A percentile compares a stretch with the other conserved stretches of the same genome.
Conservation (phyloP, 768 basidiomycete genomes). For the Auriscalpium vulgare region DNA sequence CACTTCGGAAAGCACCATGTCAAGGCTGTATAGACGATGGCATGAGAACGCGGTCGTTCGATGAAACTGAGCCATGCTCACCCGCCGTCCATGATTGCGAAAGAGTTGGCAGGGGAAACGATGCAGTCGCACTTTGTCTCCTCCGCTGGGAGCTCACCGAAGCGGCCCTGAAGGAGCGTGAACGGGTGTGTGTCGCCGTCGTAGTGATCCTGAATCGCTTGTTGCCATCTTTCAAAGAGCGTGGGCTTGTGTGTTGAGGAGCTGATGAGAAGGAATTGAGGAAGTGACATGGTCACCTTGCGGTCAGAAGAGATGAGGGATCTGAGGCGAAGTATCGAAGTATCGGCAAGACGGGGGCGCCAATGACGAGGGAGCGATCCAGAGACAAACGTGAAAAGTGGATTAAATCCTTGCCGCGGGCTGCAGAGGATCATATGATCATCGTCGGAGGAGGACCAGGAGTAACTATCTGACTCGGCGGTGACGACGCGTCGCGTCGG, state of each 20-base stretch:
- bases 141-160: background rate
- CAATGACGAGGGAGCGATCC: no score
- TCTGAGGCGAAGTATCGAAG: no score
- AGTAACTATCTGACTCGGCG: no score
- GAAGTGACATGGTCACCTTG: background rate
- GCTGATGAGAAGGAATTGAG: background rate
- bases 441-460: no score
- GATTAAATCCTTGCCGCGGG: no score
- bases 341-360: no score
- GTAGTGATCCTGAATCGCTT: background rate
- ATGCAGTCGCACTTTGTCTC: constrained; percentile 6
- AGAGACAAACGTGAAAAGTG: no score
- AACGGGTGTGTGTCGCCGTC: background rate
- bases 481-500: no score
- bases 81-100: constrained; percentile 11
- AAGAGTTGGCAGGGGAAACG: constrained; percentile 12
- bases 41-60: background rate
- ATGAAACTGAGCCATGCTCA: background rate
- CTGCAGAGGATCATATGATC: no score
- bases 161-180: background rate
- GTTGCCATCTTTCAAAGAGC: background rate
- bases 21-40: background rate
- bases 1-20: constrained; percentile 8
- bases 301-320: no score
- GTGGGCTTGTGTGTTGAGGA: background rate